Evolutionary conservation across 2,329 filamentous ascomycete genomes (phyloP).

Genomic region (Talaromyces sp.): DNA sequence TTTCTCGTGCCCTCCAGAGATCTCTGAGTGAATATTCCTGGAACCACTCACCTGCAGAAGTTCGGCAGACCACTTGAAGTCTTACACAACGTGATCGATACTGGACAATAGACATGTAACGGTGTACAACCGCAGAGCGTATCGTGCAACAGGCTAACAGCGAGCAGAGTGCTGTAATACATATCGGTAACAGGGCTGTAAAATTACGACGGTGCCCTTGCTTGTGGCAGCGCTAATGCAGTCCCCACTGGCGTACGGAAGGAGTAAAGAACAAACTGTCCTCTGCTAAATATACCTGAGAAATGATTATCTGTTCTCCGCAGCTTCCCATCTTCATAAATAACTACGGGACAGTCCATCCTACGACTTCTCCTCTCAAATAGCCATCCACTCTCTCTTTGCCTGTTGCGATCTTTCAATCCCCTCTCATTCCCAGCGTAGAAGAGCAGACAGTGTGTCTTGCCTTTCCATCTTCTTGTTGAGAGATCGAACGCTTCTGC

Average conservation of each 20-base stretch:
- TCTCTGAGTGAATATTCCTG: no score
- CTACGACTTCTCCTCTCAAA: not conserved
- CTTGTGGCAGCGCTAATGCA: not conserved
- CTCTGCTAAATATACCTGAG: constrained; percentile 26
- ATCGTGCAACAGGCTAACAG: not conserved
- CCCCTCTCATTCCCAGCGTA: not conserved
- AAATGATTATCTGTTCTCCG: constrained; percentile 5
- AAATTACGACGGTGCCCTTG: not conserved
- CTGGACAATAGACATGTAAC: not conserved
- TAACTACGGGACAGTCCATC: not conserved
- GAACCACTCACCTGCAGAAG: not conserved
- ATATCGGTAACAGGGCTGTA: constrained; percentile 2
- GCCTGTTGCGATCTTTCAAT: constrained; percentile 5
- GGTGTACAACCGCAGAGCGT: not conserved
- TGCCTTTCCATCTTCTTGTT: not conserved
- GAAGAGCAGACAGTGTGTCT: not conserved
- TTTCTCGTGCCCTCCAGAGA: not conserved
- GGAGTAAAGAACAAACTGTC: constrained; percentile 40
- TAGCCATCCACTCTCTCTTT: not conserved
- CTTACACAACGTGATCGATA: not conserved
- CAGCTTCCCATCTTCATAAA: constrained; percentile 9
- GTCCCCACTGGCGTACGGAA: not conserved
- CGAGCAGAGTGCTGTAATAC: not conserved
- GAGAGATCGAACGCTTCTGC: constrained; percentile 3
- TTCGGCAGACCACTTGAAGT: no score